Evolutionary conservation across 2,329 filamentous ascomycete species (phyloP).

Genomic region (Phialemonium atrogriseum): DNA sequence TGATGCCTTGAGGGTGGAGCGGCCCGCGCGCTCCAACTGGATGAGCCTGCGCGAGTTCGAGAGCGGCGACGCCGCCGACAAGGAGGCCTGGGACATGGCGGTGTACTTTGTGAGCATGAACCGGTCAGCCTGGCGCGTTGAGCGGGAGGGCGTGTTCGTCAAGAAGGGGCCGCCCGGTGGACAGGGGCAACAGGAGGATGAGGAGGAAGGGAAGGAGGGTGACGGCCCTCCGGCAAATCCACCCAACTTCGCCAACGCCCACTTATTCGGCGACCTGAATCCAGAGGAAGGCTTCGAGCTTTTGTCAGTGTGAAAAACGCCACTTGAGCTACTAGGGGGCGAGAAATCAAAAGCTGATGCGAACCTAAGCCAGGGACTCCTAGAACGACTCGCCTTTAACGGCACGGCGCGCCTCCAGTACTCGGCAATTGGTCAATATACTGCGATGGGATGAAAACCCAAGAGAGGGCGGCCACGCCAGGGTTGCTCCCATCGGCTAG

Average conservation of each 20-base stretch:
- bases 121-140: slow-evolving; percentile 32
- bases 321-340: too few species aligned
- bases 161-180: slow-evolving; percentile 7
- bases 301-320: slow-evolving; percentile 9
- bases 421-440: slow-evolving; percentile 12
- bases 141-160: slow-evolving; percentile 36
- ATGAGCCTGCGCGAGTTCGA: slow-evolving; percentile 37
- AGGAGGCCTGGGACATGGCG: slow-evolving; percentile 36
- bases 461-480: too few species aligned
- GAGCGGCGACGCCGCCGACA: slow-evolving; percentile 37
- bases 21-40: slow-evolving; percentile 24
- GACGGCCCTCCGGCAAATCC: too few species aligned
- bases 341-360: too few species aligned
- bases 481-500: too few species aligned
- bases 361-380: slow-evolving; percentile 18
- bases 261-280: slow-evolving; percentile 1
- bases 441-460: too few species aligned
- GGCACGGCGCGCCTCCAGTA: slow-evolving; percentile 18
- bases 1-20: neutral
- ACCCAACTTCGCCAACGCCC: slow-evolving; percentile 13
- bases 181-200: neutral
- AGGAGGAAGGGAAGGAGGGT: slow-evolving; percentile 5
- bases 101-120: slow-evolving; percentile 30
- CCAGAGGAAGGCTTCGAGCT: slow-evolving; percentile 1
- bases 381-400: slow-evolving; percentile 22